Conservation (phyloP, 257 asterid genomes). For the Cordia subcordata region DNA sequence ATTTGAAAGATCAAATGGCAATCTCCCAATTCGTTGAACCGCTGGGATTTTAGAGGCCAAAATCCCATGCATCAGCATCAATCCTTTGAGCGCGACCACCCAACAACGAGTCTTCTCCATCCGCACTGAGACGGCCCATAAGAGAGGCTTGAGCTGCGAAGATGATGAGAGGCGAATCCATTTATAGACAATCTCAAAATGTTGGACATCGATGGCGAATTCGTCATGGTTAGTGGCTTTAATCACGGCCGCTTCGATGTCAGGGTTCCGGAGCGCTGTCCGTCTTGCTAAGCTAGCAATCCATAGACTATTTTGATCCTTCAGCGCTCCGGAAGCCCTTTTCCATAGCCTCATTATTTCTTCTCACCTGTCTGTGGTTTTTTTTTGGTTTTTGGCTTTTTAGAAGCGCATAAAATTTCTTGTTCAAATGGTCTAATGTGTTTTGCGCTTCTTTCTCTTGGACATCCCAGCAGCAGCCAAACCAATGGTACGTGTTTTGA, state of each 20-base stretch:
- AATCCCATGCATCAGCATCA: slow-evolving; percentile 65
- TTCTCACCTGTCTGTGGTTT: neutral
- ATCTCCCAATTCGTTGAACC: slow-evolving; percentile 49
- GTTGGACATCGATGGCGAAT: slow-evolving; percentile 31
- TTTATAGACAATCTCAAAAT: slow-evolving; percentile 43
- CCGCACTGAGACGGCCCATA: slow-evolving; percentile 61
- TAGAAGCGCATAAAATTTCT: neutral
- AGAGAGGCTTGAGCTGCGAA: slow-evolving; percentile 51
- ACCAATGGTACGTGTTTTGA: neutral
- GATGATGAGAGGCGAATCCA: slow-evolving; percentile 68
- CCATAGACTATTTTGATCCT: slow-evolving; percentile 71
- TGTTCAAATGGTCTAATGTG: neutral
- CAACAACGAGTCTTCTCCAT: slow-evolving; percentile 47
- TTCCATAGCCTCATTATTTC: slow-evolving; percentile 67
- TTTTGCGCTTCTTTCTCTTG: slow-evolving; percentile 5
- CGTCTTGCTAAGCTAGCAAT: slow-evolving; percentile 50
- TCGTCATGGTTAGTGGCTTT: slow-evolving; percentile 72
- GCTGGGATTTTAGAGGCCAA: slow-evolving; percentile 34
- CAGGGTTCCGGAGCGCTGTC: slow-evolving; percentile 69
- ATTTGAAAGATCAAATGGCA: slow-evolving; percentile 76
- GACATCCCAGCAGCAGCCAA: neutral
- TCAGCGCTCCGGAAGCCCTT: slow-evolving; percentile 58
- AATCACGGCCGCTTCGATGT: slow-evolving; percentile 65
- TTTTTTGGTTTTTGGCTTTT: neutral
- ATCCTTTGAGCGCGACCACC: slow-evolving; percentile 70